A percentile compares a stretch with the other conserved stretches of the same genome.
Evolutionary conservation across 129 eudicot genomes (phyloP).

Genomic region (Chrysanthemum lavandulifolium): DNA sequence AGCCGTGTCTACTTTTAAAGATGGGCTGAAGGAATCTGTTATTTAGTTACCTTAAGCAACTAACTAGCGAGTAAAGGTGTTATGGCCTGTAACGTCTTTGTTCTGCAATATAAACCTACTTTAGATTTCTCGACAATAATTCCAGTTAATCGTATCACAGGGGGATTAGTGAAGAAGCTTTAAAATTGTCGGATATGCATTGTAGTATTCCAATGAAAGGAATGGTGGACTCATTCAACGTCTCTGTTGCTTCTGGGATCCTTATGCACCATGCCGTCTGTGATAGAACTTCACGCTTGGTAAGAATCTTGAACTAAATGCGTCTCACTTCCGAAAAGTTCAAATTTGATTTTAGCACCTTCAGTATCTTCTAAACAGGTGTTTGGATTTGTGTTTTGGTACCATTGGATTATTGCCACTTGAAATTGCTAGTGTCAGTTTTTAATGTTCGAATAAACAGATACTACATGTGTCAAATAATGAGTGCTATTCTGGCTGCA

Average conservation of each 20-base stretch:
- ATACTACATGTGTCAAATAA: neutral
- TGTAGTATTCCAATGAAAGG: conserved; percentile 96
- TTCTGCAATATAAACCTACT: conserved; percentile 4
- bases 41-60: neutral
- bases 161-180: conserved; percentile 84
- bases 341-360: conserved; percentile 2
- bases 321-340: too few relatives aligned
- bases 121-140: neutral
- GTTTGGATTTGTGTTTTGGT: neutral
- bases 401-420: neutral
- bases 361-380: neutral
- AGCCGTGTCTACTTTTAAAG: too few relatives aligned
- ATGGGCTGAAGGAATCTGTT: neutral
- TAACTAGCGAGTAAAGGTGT: neutral
- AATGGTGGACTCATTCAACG: conserved; percentile 96
- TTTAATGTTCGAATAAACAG: neutral
- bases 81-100: conserved; percentile 1
- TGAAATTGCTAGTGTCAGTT: neutral
- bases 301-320: conserved; percentile 21
- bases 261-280: conserved; percentile 93
- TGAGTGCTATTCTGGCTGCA: too few relatives aligned
- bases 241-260: conserved; percentile 96
- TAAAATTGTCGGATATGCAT: conserved; percentile 72
- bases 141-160: conserved; percentile 36
- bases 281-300: conserved; percentile 83